Evolutionary conservation across 495 filamentous ascomycete species (phyloP).

Genomic region (Penicillium crystallinum): DNA sequence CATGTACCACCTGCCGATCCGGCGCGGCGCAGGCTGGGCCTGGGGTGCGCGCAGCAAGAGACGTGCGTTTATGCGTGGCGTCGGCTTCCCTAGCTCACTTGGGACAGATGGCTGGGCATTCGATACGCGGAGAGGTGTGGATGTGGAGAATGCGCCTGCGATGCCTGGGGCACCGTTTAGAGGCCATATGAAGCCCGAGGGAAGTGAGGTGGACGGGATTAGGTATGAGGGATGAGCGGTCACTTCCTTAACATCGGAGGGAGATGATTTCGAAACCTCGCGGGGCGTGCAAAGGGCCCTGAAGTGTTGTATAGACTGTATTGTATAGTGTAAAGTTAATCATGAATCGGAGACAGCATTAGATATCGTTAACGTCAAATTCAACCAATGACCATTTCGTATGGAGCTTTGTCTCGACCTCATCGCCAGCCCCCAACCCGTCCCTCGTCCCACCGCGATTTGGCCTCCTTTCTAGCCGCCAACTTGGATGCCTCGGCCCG

Average conservation of each 20-base stretch:
- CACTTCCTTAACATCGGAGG: background rate
- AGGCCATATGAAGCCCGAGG: background rate
- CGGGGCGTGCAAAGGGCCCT: too few species aligned
- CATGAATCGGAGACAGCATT: background rate
- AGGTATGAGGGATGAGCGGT: background rate
- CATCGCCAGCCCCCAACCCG: slow-evolving; percentile 89
- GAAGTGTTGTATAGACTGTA: background rate
- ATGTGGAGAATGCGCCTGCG: slow-evolving; percentile 11
- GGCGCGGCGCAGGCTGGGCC: slow-evolving; percentile 51
- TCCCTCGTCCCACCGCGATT: slow-evolving; percentile 91
- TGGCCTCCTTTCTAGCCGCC: slow-evolving; percentile 72
- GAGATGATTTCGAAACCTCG: background rate
- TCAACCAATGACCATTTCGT: too few species aligned
- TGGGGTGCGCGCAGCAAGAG: slow-evolving; percentile 41
- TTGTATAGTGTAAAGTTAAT: slow-evolving; percentile 1
- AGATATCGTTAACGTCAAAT: background rate
- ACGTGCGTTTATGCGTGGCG: slow-evolving; percentile 54
- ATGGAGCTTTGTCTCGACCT: slow-evolving; percentile 11
- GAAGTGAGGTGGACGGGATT: background rate
- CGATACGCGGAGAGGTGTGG: background rate
- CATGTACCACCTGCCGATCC: slow-evolving; percentile 66
- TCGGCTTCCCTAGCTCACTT: slow-evolving; percentile 50
- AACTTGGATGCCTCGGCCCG: slow-evolving; percentile 68
- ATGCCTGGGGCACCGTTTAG: background rate
- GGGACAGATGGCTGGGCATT: slow-evolving; percentile 33